phyloP scores from a whole-genome alignment of 306 rosid genomes.

The Bauhinia variegata region DNA sequence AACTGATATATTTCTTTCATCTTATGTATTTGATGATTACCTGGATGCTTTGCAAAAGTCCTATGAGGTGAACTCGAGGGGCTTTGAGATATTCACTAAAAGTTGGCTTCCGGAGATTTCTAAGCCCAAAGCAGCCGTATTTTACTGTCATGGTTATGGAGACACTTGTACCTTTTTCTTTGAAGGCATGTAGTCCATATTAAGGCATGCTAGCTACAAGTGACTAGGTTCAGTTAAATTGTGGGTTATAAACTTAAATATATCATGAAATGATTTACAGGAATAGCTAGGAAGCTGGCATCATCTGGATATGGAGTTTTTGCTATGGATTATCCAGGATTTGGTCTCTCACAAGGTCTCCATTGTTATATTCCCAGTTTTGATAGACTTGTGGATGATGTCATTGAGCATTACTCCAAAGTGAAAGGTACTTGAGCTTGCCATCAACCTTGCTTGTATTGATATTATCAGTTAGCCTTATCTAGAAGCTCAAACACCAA shows the following conservation, averaged over 20 bases:
- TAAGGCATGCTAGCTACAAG: conserved; percentile 12
- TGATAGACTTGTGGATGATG: conserved; percentile 72
- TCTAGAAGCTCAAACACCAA: background rate
- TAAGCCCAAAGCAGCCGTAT: conserved; percentile 71
- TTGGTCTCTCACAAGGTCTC: conserved; percentile 97
- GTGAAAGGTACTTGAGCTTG: conserved; percentile 63
- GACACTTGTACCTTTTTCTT: conserved; percentile 95
- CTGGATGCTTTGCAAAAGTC: conserved; percentile 50
- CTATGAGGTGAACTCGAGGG: conserved; percentile 78
- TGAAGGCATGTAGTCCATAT: conserved; percentile 71
- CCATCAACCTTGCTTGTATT: too few species aligned
- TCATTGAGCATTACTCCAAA: conserved; percentile 76
- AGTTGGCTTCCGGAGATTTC: conserved; percentile 77
- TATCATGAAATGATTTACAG: conserved; percentile 46
- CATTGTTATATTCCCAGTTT: conserved; percentile 77
- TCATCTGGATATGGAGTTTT: conserved; percentile 76
- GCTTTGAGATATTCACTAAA: conserved; percentile 71
- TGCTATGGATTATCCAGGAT: conserved; percentile 96
- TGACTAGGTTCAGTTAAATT: conserved; percentile 5
- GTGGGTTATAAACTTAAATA: conserved; percentile 26
- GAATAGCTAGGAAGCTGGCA: conserved; percentile 84
- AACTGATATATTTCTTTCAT: background rate
- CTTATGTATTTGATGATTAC: conserved; percentile 20
- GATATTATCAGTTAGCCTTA: too few species aligned
- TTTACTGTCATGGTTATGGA: conserved; percentile 91